Base-by-base conservation (phyloP, 2,329 filamentous ascomycete species). In the Penicillium sp. region DNA sequence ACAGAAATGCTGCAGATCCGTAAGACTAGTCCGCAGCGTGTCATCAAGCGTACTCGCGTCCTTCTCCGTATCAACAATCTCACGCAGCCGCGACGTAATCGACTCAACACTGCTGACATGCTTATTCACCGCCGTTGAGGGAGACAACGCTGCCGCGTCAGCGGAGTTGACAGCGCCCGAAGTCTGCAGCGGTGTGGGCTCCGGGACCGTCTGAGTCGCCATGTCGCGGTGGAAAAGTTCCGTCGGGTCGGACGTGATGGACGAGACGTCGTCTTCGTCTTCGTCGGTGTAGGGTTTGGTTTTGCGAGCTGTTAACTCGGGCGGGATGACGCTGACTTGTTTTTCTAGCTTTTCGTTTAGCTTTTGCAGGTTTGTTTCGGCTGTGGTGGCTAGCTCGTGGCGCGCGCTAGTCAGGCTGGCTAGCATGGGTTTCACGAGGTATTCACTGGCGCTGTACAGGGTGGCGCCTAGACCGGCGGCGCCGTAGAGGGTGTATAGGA, bases 171-270 rank as follows among this genome's bases (percentile, higher is more conserved):
- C 39, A 5, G 60, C 53, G 7, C 63, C 55, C 0, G 63, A 47
- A 9, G 64, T 52, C 1, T 67, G 66, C 12, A 55, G 51, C 18
- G 58, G 55, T 5, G 49, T 52, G 4, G 47, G 18, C 10, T 65
- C 64, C 22, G 78, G 78, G 2, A 75, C 76, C 2, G 82, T 85
- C 60, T 86, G 82, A 0, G 80, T 83, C 42, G 80, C 82, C 51
- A 80, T 77, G 58, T 84, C 81, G 28, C 81, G 76, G 63, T 83
- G 80, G 64, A 80, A 86, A 34, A 84, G 77, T 62, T 83, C 81
- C 1, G 81, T 82, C 2, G 81, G 80, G 56, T 84, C 82, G 11
- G 79, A 81, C 46, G 71, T 72, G 13, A 73, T 59, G 36, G 76
- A 78, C 11, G 25, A 29, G 13, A n/a, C 42, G 18, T 78, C 77